These are phyloP conservation scores for Fusarium protoensiforme DNA, from an alignment of 2,329 filamentous ascomycete genomes.

Conservation along the genomic window DNA sequence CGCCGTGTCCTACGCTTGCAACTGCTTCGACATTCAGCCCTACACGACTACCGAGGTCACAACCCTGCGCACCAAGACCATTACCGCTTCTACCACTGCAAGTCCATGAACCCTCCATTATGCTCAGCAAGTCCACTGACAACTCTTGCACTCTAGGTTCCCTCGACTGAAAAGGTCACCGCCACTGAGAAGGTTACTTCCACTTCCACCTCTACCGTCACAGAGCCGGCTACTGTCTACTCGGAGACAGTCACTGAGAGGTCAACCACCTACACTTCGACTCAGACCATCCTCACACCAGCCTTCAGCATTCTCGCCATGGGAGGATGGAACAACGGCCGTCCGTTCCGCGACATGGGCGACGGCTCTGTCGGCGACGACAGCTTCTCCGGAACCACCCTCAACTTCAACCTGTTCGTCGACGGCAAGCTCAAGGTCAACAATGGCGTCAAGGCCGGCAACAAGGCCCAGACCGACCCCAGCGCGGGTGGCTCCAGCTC, in stretches of 20 bases:
- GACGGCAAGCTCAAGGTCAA: background rate
- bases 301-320: background rate
- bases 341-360: background rate
- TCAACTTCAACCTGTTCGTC: background rate
- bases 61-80: background rate
- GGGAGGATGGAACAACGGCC: background rate
- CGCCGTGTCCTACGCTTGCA: background rate
- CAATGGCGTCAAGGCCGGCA: background rate
- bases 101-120: background rate
- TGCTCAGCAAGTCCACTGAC: too few species aligned
- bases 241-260: background rate
- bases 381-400: background rate
- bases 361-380: background rate
- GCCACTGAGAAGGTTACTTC: background rate
- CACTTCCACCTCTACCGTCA: background rate
- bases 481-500: background rate
- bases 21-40: background rate
- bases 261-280: background rate
- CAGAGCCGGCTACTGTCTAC: background rate
- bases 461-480: background rate
- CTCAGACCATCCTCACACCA: background rate
- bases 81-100: background rate
- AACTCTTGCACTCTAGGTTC: background rate
- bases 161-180: background rate
- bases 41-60: background rate